Evolutionary conservation across 164 flowering plant genomes (phyloP).

Genomic region (Aristolochia fimbriata): DNA sequence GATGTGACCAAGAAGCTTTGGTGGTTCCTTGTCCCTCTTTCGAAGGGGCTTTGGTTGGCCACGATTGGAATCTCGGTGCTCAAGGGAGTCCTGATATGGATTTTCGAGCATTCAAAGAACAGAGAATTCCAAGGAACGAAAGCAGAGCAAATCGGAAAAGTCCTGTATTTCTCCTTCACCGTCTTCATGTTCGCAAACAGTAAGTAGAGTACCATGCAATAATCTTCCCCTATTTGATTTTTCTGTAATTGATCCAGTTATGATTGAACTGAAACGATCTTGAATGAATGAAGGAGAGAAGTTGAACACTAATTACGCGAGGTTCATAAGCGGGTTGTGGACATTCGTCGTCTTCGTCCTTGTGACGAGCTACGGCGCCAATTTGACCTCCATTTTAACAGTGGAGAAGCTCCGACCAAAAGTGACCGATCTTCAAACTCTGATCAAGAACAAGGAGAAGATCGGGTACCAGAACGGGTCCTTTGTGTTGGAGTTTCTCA

Average conservation of each 20-base stretch:
- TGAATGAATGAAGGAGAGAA: slow-evolving; percentile 35
- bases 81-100: slow-evolving; percentile 21
- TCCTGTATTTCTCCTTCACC: slow-evolving; percentile 21
- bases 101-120: slow-evolving; percentile 20
- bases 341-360: slow-evolving; percentile 37
- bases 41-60: slow-evolving; percentile 17
- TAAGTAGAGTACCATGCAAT: slow-evolving; percentile 1
- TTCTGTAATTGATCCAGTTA: no score
- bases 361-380: slow-evolving; percentile 44
- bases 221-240: background rate
- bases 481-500: slow-evolving; percentile 15
- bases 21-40: slow-evolving; percentile 23
- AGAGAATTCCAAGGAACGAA: slow-evolving; percentile 14
- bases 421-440: slow-evolving; percentile 20
- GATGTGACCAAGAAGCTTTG: slow-evolving; percentile 9
- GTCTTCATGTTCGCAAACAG: slow-evolving; percentile 22
- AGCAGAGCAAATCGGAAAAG: slow-evolving; percentile 12
- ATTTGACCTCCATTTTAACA: slow-evolving; percentile 42
- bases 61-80: slow-evolving; percentile 11
- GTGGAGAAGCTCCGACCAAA: slow-evolving; percentile 33
- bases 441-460: slow-evolving; percentile 16
- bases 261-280: no score
- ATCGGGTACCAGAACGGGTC: slow-evolving; percentile 40
- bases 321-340: slow-evolving; percentile 46
- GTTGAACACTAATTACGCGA: slow-evolving; percentile 25